phyloP scores from a whole-genome alignment of 148 eudicot genomes.

The Fallopia convolvulus region DNA sequence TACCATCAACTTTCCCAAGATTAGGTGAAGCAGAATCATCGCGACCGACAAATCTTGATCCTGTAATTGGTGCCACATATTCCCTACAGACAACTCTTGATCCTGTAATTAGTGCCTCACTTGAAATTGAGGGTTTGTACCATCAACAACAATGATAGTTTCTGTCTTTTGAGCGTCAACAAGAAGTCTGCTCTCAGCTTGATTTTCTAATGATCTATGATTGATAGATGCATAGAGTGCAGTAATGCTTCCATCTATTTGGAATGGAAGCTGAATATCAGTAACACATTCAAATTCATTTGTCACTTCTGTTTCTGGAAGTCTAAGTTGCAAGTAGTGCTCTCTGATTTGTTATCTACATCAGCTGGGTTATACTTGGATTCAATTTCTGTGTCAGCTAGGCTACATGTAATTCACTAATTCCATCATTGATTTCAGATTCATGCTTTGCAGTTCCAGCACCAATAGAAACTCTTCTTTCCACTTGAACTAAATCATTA shows the following conservation, averaged over 20 bases:
- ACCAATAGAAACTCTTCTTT: background rate
- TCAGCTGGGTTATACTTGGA: background rate
- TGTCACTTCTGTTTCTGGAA: no score
- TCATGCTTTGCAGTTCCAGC: background rate
- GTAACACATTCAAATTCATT: no score
- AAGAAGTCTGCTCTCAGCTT: no score
- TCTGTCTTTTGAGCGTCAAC: no score
- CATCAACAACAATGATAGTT: no score
- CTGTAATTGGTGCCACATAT: constrained; percentile 3
- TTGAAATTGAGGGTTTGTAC: background rate
- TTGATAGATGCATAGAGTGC: no score
- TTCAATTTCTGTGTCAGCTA: background rate
- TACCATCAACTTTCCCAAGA: constrained; percentile 16
- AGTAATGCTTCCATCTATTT: no score
- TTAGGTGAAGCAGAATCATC: constrained; percentile 20
- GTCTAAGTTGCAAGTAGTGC: no score
- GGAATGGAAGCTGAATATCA: no score
- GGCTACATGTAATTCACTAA: background rate
- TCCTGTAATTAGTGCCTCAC: background rate
- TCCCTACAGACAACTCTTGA: background rate
- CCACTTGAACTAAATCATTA: background rate
- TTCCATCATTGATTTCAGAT: background rate
- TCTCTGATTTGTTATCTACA: background rate
- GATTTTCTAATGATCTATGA: no score
- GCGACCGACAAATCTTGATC: constrained; percentile 7